Base-by-base conservation (phyloP, 805 yeast genomes). In the Candida rishiriensis region DNA sequence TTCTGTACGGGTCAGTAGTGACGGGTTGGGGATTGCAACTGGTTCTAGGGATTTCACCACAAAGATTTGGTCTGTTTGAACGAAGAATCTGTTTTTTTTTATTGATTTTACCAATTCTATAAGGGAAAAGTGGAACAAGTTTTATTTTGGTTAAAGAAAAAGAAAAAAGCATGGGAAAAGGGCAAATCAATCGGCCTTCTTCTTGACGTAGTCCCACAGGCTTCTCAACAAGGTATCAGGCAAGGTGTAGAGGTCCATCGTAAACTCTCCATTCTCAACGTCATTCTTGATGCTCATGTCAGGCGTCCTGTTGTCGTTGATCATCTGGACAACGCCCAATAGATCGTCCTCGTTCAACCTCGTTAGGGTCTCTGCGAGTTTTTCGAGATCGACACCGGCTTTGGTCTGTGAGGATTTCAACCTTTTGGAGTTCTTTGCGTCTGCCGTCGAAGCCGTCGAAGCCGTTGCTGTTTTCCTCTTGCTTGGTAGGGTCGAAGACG, bases 281-380 rank as follows among this genome's bases (percentile, higher is more conserved):
- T 91, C 96, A 64, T 93, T 91, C 63, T 90, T 90, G 56, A 91
- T 85, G 66, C 85, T 89, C 96, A 91, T 91, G 39, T 91, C 98
- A 37, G 88, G 80, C 5, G 98, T 88, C 61, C 88, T 79, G 69
- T 93, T 93, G 64, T 91, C 98, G 36, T 96, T 89, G 34, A 91
- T 93, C 97, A 91, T 90, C 68, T 91, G 98, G 43, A 91, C 98
- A 39, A 93, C 93, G 30, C 89, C 95, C 40, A 93, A 79, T 54
- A 91, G 73, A 65, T 93, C 97, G 61, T 93, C 98, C 66, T 91
- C 98, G 46, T 75, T 82, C 52, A 91, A 73, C 65, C 87, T 87
- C 42, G 95, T 88, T 56, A 91, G 75, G 2, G 93, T 91, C 49
- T 84, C 88, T 6, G 98, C 97, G 59, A 91, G 76, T 60, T 83